These are phyloP conservation scores for Striga asiatica DNA, from an alignment of 257 asterid species.

Conservation along the genomic window DNA sequence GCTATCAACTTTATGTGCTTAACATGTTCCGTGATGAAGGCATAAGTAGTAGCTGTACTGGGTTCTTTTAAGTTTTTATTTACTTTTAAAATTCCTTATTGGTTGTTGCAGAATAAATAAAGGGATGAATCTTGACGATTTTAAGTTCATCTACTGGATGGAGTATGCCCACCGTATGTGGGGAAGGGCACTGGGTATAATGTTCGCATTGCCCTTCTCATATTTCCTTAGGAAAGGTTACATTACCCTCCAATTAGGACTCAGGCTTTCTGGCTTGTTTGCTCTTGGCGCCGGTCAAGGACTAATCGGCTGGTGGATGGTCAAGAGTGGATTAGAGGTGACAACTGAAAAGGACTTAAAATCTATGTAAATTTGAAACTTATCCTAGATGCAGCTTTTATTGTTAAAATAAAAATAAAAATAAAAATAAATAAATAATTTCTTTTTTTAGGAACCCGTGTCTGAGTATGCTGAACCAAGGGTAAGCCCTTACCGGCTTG, in stretches of 20 bases:
- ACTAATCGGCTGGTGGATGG: slow-evolving; percentile 99
- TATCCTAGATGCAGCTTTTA: slow-evolving; percentile 6
- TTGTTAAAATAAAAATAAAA: too few relatives aligned
- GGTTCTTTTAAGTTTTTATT: too few relatives aligned
- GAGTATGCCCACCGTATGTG: slow-evolving; percentile 99
- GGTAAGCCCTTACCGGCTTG: slow-evolving; percentile 96
- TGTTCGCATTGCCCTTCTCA: slow-evolving; percentile 94
- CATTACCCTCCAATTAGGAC: slow-evolving; percentile 58
- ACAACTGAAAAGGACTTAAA: slow-evolving; percentile 13
- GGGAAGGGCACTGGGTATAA: slow-evolving; percentile 94
- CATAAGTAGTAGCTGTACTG: neutral
- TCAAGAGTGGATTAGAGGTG: slow-evolving; percentile 97
- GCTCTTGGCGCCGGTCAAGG: slow-evolving; percentile 99
- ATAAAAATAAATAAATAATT: too few relatives aligned
- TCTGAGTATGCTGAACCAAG: slow-evolving; percentile 79
- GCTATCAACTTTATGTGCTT: neutral
- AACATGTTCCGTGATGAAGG: slow-evolving; percentile 1
- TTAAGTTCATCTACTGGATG: slow-evolving; percentile 99
- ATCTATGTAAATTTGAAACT: neutral
- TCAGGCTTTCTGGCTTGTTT: slow-evolving; percentile 73
- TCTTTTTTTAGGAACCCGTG: slow-evolving; percentile 52
- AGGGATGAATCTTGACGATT: slow-evolving; percentile 81
- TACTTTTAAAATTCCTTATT: slow-evolving; percentile 4
- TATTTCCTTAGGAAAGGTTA: slow-evolving; percentile 90
- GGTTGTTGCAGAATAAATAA: slow-evolving; percentile 49